Percentiles rank a stretch among this genome's conserved stretches.
These are phyloP conservation scores for Blastobotrys indianensis DNA, from an alignment of 1,139 yeast genomes.

Conservation along the genomic window DNA sequence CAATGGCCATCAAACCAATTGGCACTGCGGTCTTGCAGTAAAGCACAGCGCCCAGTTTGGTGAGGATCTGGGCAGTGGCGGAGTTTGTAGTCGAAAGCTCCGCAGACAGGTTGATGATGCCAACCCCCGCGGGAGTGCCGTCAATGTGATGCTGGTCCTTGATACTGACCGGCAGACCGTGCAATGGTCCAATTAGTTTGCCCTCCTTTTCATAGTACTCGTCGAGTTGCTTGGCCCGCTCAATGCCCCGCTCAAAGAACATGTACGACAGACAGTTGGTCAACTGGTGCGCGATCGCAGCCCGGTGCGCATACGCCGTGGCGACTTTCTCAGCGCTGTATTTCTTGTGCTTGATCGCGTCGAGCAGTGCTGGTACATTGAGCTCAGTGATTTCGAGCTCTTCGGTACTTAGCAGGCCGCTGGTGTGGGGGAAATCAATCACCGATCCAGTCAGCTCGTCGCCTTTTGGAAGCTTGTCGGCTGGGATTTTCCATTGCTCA, in stretches of 20 bases:
- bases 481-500: constrained; percentile 8
- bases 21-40: constrained; percentile 55
- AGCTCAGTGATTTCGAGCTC: constrained; percentile 14
- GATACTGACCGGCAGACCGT: constrained; percentile 50
- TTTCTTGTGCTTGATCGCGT: not conserved
- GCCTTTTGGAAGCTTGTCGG: constrained; percentile 8
- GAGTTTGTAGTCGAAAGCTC: constrained; percentile 40
- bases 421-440: constrained; percentile 7
- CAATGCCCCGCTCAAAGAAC: constrained; percentile 40
- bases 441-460: constrained; percentile 1
- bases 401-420: constrained; percentile 8
- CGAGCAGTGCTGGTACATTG: constrained; percentile 4
- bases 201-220: constrained; percentile 34
- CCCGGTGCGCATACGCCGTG: constrained; percentile 30
- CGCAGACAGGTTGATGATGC: constrained; percentile 27
- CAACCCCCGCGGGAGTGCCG: constrained; percentile 30
- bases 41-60: constrained; percentile 45
- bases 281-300: constrained; percentile 53
- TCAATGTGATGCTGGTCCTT: constrained; percentile 58
- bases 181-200: constrained; percentile 42
- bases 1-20: constrained; percentile 48
- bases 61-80: constrained; percentile 38
- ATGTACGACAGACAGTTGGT: constrained; percentile 37
- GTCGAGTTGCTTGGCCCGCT: constrained; percentile 40
- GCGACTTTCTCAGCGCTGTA: constrained; percentile 19